Conservation (phyloP, 2,329 filamentous ascomycete genomes). For the Colletotrichum sp. region DNA sequence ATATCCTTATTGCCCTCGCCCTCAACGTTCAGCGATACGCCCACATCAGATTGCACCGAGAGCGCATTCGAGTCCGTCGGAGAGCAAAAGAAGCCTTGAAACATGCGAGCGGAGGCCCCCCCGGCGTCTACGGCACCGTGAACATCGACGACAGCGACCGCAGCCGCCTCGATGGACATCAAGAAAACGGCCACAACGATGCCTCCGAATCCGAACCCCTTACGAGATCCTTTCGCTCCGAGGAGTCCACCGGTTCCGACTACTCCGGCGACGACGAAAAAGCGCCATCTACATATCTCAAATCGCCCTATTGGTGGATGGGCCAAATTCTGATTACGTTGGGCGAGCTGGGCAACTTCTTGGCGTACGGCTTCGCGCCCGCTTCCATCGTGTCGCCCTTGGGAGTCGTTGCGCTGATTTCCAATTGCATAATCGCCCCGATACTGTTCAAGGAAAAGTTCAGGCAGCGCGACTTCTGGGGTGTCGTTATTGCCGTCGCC, state of each 20-base stretch:
- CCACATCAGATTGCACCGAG: slow-evolving; percentile 81
- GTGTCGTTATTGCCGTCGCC: slow-evolving; percentile 83
- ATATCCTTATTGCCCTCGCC: slow-evolving; percentile 91
- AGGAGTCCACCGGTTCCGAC: slow-evolving; percentile 42
- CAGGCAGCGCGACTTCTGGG: slow-evolving; percentile 82
- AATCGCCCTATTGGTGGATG: slow-evolving; percentile 94
- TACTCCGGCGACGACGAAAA: slow-evolving; percentile 38
- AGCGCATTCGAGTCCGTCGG: slow-evolving; percentile 64
- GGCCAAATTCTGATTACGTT: slow-evolving; percentile 92
- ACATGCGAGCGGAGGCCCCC: slow-evolving; percentile 36
- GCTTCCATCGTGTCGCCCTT: slow-evolving; percentile 96
- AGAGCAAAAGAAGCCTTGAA: slow-evolving; percentile 60
- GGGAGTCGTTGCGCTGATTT: slow-evolving; percentile 94
- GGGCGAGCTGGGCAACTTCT: slow-evolving; percentile 93
- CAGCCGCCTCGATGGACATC: neutral
- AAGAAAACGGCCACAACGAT: slow-evolving; percentile 28
- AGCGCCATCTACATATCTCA: slow-evolving; percentile 75
- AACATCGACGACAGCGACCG: slow-evolving; percentile 10
- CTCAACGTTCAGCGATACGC: slow-evolving; percentile 97
- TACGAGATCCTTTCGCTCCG: slow-evolving; percentile 53
- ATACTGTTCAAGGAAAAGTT: slow-evolving; percentile 93
- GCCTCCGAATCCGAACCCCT: slow-evolving; percentile 57
- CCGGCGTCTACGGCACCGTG: slow-evolving; percentile 39
- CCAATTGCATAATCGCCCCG: slow-evolving; percentile 96
- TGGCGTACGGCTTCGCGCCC: slow-evolving; percentile 96